Percentiles rank a stretch among this genome's conserved stretches.
Conservation (phyloP, 805 yeast species). For the Candida bentonensis region DNA sequence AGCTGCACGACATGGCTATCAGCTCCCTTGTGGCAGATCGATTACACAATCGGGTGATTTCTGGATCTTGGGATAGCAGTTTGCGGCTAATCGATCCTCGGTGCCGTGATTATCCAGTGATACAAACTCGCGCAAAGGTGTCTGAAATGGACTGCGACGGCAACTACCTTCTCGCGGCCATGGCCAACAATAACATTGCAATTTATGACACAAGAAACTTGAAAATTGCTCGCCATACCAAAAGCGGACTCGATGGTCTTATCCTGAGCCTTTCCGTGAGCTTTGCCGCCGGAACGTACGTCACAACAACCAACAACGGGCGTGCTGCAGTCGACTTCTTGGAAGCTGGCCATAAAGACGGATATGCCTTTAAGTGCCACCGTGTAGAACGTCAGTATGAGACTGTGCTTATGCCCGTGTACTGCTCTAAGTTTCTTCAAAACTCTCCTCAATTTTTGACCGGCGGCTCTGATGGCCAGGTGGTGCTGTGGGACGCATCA, state of each 20-base stretch:
- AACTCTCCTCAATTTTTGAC: no score
- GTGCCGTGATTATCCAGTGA: conserved; percentile 10
- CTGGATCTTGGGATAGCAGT: conserved; percentile 52
- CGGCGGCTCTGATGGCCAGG: conserved; percentile 36
- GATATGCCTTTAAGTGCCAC: conserved; percentile 75
- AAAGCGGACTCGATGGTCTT: no score
- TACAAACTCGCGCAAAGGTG: conserved; percentile 33
- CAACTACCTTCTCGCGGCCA: conserved; percentile 36
- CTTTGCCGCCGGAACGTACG: no score
- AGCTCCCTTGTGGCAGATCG: conserved; percentile 21
- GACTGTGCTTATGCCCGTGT: conserved; percentile 19
- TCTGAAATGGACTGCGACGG: conserved; percentile 46
- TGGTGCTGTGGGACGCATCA: conserved; percentile 38
- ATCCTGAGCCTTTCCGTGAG: no score
- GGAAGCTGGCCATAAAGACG: conserved; percentile 31
- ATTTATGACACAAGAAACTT: no score
- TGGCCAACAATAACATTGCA: conserved; percentile 38
- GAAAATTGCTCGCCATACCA: no score
- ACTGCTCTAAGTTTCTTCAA: no score
- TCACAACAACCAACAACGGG: conserved; percentile 67
- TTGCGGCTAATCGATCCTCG: conserved; percentile 35
- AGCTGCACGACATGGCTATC: conserved; percentile 30
- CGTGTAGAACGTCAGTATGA: conserved; percentile 26
- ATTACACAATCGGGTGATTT: conserved; percentile 24
- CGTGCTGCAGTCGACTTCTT: conserved; percentile 63